A percentile compares a stretch with the other conserved stretches of the same genome.
These are phyloP conservation scores for Cicer arietinum DNA, from an alignment of 306 rosid species.

Conservation along the genomic window DNA sequence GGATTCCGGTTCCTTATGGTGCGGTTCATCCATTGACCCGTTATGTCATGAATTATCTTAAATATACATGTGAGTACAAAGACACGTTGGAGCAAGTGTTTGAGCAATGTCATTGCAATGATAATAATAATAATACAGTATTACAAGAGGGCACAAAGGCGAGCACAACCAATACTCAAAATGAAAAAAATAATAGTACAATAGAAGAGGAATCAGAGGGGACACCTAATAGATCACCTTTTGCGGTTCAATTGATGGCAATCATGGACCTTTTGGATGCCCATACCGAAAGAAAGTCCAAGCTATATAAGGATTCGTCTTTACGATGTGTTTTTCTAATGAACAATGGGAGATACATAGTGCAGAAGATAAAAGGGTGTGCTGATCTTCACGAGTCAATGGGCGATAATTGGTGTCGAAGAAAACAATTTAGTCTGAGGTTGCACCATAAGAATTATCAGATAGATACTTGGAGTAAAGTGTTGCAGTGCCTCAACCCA, in stretches of 20 bases:
- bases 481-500: conserved; percentile 63
- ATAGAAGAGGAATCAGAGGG: conserved; percentile 3
- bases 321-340: conserved; percentile 69
- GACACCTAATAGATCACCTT: conserved; percentile 52
- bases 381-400: conserved; percentile 57
- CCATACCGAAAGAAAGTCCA: conserved; percentile 68
- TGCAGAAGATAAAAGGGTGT: conserved; percentile 77
- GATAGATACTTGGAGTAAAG: conserved; percentile 78
- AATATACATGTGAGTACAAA: conserved; percentile 80
- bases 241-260: conserved; percentile 50
- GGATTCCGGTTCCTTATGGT: conserved; percentile 72
- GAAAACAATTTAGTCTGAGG: conserved; percentile 59
- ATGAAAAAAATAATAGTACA: background rate
- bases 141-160: background rate
- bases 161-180: background rate
- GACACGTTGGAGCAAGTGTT: conserved; percentile 70
- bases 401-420: conserved; percentile 82
- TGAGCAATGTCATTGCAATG: background rate
- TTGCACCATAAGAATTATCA: conserved; percentile 74
- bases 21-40: conserved; percentile 84
- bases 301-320: conserved; percentile 57
- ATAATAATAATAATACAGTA: background rate
- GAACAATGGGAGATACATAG: conserved; percentile 88
- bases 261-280: conserved; percentile 70
- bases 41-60: conserved; percentile 79